A percentile compares a stretch with the other conserved stretches of the same genome.
Conservation (phyloP, 768 basidiomycete species). For the Serendipita sp. region DNA sequence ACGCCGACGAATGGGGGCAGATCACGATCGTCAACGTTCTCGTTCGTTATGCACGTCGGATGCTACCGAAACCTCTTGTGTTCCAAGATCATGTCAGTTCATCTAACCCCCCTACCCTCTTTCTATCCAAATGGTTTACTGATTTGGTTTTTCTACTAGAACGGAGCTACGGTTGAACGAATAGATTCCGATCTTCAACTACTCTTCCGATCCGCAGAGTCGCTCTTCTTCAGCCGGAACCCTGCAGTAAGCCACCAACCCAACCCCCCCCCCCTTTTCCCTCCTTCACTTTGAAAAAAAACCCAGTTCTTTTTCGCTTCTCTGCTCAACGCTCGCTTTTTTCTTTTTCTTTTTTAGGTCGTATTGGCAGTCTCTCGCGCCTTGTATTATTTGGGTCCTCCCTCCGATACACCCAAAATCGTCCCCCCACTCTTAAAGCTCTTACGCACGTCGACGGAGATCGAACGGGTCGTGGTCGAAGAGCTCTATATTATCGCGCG, state of each 20-base stretch:
- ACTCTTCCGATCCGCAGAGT: slow-evolving; percentile 52
- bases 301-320: slow-evolving; percentile 13
- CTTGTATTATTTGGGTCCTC: slow-evolving; percentile 57
- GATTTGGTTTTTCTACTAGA: background rate
- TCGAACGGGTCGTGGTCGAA: slow-evolving; percentile 56
- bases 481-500: slow-evolving; percentile 53
- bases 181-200: slow-evolving; percentile 66
- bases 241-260: slow-evolving; percentile 45
- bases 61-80: slow-evolving; percentile 50
- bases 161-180: slow-evolving; percentile 22
- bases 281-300: too few relatives aligned
- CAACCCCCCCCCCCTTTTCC: too few relatives aligned
- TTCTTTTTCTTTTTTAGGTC: slow-evolving; percentile 63
- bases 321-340: slow-evolving; percentile 17
- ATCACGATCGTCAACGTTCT: slow-evolving; percentile 63
- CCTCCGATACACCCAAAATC: slow-evolving; percentile 37
- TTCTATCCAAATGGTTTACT: background rate
- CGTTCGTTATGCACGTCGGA: slow-evolving; percentile 63
- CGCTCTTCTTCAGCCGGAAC: slow-evolving; percentile 73
- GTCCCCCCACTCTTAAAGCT: slow-evolving; percentile 62
- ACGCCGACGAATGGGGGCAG: slow-evolving; percentile 97
- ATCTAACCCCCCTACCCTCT: background rate
- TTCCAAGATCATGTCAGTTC: background rate
- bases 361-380: slow-evolving; percentile 58
- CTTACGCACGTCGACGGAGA: slow-evolving; percentile 42